Base-by-base conservation (phyloP, 176 grass and related monocot genomes). In the Zoysia japonica region DNA sequence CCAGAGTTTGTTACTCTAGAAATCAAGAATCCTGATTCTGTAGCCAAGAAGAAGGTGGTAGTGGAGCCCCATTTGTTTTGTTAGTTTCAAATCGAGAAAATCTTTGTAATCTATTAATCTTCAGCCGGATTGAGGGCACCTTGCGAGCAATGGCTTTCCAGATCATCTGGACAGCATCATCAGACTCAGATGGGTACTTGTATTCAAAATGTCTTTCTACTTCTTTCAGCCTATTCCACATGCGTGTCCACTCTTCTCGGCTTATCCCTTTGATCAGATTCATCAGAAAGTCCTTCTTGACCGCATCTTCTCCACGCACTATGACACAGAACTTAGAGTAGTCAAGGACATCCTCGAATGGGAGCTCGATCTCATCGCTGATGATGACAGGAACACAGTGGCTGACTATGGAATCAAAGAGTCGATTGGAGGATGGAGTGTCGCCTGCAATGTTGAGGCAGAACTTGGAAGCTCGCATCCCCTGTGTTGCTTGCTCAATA, bases 381-480 rank as follows among this genome's bases (percentile, higher is more conserved):
- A 91, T 88, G 51, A 91, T 91, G 74, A 91, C 40, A 3, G 86
- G 89, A 59, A 91, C 69, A 7, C 90, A 91, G 57, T 91, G 90
- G 66, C 90, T 91, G 78, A 71, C 83, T 76, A 91, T 91, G 78
- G 90, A 85, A 47, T 91, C 86, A 1, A 91, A 91, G 20, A 91
- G 83, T 19, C 90, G 83, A 51, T 91, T 91, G 83, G 90, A 91
- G 16, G 90, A 91, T 8, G 90, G 90, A 0, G 90, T 91, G 56
- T 91, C 90, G 6, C 90, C 90, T 47, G 86, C 90, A 80, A 91
- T 91, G 75, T 91, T 91, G 63, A 88, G 90, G 83, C 90, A 91
- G 70, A 86, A 88, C 53, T 86, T 91, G 49, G 90, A 91, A 5
- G 86, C 77, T 4, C 71, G 75, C 90, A 91, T 91, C 37, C 86